Evolutionary conservation across 2,329 filamentous ascomycete genomes (phyloP).

Genomic region (Penicillium sp.): DNA sequence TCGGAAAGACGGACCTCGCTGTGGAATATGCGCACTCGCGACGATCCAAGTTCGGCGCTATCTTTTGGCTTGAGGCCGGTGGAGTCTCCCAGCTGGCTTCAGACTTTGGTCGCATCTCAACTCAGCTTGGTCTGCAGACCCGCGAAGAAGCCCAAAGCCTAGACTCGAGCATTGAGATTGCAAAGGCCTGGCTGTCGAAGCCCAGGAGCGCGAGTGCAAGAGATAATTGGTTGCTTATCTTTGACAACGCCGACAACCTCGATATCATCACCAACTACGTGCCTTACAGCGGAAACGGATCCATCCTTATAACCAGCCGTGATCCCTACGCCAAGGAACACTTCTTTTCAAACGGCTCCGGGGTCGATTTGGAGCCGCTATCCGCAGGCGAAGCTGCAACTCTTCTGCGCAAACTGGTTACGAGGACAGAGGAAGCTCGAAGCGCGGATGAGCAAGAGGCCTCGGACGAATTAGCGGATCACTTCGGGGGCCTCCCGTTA

Average conservation of each 20-base stretch:
- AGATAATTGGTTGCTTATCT: constrained; percentile 14
- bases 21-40: constrained; percentile 29
- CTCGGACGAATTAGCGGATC: neutral
- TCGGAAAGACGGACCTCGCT: constrained; percentile 37
- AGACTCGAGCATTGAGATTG: constrained; percentile 28
- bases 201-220: neutral
- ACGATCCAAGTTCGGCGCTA: constrained; percentile 33
- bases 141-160: constrained; percentile 31
- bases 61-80: constrained; percentile 40
- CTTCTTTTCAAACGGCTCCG: neutral
- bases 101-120: constrained; percentile 29
- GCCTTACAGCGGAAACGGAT: constrained; percentile 7
- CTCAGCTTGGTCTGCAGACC: constrained; percentile 26
- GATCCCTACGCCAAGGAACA: constrained; percentile 5
- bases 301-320: constrained; percentile 11
- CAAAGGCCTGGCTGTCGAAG: constrained; percentile 32
- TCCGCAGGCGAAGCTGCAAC: neutral
- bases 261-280: constrained; percentile 9
- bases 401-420: neutral
- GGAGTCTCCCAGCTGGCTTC: constrained; percentile 30
- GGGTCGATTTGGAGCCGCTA: neutral
- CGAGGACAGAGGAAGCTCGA: no score
- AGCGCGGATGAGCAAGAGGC: neutral
- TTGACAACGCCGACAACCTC: constrained; percentile 15
- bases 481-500: neutral